Base-by-base conservation (phyloP, 345 rosid species). In the Litchi chinensis region DNA sequence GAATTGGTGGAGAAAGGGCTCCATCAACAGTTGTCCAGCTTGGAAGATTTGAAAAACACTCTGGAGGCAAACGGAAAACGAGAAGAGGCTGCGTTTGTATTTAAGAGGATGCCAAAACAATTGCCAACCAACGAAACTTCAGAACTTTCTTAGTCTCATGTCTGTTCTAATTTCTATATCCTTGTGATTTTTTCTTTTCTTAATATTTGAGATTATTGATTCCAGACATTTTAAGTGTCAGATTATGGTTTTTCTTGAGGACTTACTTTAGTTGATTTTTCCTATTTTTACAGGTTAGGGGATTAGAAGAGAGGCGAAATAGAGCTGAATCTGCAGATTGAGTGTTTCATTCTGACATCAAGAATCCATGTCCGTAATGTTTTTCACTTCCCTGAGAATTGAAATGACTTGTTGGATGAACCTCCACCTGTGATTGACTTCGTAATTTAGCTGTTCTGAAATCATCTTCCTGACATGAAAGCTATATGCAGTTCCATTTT, bases 1-100 rank as follows among this genome's bases (percentile, higher is more conserved):
- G 91, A 88, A 76, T 77, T 93, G 82, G 92, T 87, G 77, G 98
- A 93, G 85, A 83, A 81, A 68, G 91, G 89, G 62, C 82, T 83
- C 19, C 81, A 84, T 79, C 86, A 74, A 66, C 81, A 84, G 71
- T 88, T 93, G 84, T 81, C 84, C 74, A 88, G 95, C 83, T 72
- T 86, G 11, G 85, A 86, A 70, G 86, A 81, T 76, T 74, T 94
- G 87, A 87, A 70, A 79, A 76, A 69, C 77, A 84, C 92, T 76
- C 86, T 94, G 43, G 86, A 84, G 80, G 85, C 83, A 65, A 89
- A 82, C 65, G 93, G 91, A 60, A 86, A 71, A 76, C 73, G 24
- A 66, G 86, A 82, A 26, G 95, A 91, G 85, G 89, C 92, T 54
- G 76, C 84, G 28, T 94, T 91, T 87, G 84, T 94, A 70, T 71